Evolutionary conservation across 108 stramenopile species (phyloP).

Genomic region (Aureococcus anophagefferens): DNA sequence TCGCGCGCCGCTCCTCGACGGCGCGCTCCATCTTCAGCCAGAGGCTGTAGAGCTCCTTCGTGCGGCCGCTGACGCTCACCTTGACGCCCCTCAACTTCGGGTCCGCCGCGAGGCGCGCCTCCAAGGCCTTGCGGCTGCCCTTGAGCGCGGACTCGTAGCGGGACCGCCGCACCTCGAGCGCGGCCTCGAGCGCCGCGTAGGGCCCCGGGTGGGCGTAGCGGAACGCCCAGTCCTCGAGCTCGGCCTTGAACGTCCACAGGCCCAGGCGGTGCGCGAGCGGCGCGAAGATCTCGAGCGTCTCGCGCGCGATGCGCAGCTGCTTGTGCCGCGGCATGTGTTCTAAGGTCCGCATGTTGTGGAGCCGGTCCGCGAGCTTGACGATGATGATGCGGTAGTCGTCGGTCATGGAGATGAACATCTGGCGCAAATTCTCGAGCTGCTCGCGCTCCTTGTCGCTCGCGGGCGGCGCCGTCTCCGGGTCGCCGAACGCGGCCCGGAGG

Average conservation of each 20-base stretch:
- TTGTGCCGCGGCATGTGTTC: constrained; percentile 82
- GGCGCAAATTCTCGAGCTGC: constrained; percentile 64
- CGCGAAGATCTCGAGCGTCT: constrained; percentile 88
- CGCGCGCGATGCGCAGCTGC: constrained; percentile 75
- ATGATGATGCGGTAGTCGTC: constrained; percentile 80
- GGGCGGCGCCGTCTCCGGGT: constrained; percentile 80
- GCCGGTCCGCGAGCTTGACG: constrained; percentile 85
- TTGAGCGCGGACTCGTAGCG: no score
- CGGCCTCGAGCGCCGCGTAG: no score
- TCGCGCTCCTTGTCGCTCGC: no score
- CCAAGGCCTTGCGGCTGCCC: constrained; percentile 30
- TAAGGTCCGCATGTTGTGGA: constrained; percentile 90
- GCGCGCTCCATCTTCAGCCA: constrained; percentile 93
- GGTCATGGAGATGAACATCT: constrained; percentile 94
- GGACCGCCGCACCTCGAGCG: no score
- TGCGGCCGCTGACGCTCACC: constrained; percentile 71
- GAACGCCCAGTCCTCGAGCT: constrained; percentile 78
- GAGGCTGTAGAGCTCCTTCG: constrained; percentile 81
- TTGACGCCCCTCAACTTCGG: constrained; percentile 49
- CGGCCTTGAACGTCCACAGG: constrained; percentile 68
- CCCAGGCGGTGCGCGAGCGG: constrained; percentile 91
- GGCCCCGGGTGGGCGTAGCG: no score
- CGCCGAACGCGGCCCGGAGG: constrained; percentile 90
- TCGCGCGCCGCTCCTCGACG: constrained; percentile 28
- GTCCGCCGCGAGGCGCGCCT: constrained; percentile 54